Conservation (phyloP, 2,329 filamentous ascomycete species). For the Scedosporium dehoogii region DNA sequence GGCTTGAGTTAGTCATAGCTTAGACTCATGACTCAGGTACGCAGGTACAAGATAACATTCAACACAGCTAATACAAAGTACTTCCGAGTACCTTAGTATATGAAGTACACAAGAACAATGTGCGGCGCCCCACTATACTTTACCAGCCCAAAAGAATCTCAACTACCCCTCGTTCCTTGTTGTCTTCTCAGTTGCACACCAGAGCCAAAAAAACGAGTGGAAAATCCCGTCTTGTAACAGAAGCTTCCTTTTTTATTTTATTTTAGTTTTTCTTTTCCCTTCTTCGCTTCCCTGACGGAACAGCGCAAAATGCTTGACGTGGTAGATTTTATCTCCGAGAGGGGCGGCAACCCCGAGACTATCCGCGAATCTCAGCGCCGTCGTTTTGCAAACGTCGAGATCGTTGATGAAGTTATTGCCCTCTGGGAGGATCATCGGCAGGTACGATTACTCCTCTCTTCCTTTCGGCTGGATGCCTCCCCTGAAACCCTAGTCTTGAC, state of each 20-base stretch:
- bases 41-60: too few species aligned
- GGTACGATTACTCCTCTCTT: slow-evolving; percentile 26
- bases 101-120: too few species aligned
- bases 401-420: slow-evolving; percentile 83
- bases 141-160: too few species aligned
- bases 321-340: slow-evolving; percentile 70
- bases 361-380: slow-evolving; percentile 86
- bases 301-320: slow-evolving; percentile 59
- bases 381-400: slow-evolving; percentile 68
- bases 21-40: too few species aligned
- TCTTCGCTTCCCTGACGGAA: slow-evolving; percentile 10
- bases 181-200: neutral
- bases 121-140: too few species aligned
- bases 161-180: too few species aligned
- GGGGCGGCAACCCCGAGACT: slow-evolving; percentile 82
- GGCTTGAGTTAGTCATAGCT: too few species aligned
- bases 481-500: neutral
- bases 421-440: slow-evolving; percentile 78
- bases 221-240: neutral
- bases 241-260: neutral
- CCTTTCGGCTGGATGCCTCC: slow-evolving; percentile 22
- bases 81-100: too few species aligned
- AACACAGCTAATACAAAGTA: too few species aligned
- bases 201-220: neutral
- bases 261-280: too few species aligned